A percentile compares a stretch with the other conserved stretches of the same genome.
These are phyloP conservation scores for Backusella sp. DNA, from an alignment of 192 early-diverging fungal species.

Conservation along the genomic window DNA sequence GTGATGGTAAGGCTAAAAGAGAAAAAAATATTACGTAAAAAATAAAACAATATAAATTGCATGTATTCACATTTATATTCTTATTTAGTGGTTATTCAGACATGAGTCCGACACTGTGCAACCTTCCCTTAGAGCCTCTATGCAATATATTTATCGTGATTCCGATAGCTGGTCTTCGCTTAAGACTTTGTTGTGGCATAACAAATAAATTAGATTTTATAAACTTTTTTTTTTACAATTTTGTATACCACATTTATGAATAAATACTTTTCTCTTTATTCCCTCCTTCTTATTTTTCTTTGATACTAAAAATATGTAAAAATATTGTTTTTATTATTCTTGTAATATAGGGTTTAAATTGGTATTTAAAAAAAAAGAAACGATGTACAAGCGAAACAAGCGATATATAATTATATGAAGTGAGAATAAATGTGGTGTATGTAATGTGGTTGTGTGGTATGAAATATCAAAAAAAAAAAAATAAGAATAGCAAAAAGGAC, in stretches of 20 bases:
- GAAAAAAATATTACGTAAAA: background rate
- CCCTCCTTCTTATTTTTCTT: background rate
- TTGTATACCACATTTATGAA: background rate
- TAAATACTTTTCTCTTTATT: background rate
- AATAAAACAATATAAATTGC: background rate
- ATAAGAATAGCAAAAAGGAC: background rate
- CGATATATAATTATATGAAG: background rate
- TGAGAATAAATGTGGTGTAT: background rate
- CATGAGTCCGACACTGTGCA: slow-evolving; percentile 87
- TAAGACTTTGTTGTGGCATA: slow-evolving; percentile 79
- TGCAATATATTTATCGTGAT: slow-evolving; percentile 94
- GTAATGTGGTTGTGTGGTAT: background rate
- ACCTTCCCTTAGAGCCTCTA: slow-evolving; percentile 87
- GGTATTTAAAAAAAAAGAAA: background rate
- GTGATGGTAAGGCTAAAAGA: slow-evolving; percentile 65
- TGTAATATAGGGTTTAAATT: background rate
- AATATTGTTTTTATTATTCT: background rate
- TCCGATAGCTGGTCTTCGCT: slow-evolving; percentile 78
- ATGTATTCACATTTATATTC: slow-evolving; percentile 6
- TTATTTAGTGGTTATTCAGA: slow-evolving; percentile 73
- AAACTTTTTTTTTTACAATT: background rate
- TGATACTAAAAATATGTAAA: background rate
- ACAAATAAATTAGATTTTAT: slow-evolving; percentile 54
- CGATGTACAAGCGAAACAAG: background rate
- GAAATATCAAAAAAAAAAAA: background rate